Conservation (phyloP, 2,329 filamentous ascomycete genomes). For the Tympanopsis confertula region DNA sequence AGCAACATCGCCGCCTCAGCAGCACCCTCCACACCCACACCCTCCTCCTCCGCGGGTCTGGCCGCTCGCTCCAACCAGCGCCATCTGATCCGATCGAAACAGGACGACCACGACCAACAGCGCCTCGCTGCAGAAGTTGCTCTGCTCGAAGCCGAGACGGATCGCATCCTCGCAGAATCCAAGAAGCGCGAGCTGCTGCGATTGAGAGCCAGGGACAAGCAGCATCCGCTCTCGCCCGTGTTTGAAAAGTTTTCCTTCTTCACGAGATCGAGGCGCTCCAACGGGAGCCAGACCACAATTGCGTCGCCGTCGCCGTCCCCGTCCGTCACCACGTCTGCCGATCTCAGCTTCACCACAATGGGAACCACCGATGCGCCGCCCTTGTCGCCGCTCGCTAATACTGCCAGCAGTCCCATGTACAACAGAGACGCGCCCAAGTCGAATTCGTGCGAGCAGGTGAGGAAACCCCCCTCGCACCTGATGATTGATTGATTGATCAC, state of each 20-base stretch:
- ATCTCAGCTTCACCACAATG: constrained; percentile 14
- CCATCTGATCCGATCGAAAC: too few relatives aligned
- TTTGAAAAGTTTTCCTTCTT: constrained; percentile 36
- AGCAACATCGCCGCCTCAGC: too few relatives aligned
- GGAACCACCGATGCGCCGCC: constrained; percentile 18
- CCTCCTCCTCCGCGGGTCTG: too few relatives aligned
- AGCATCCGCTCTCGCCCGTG: constrained; percentile 17
- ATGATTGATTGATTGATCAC: too few relatives aligned
- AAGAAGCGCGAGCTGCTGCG: constrained; percentile 34
- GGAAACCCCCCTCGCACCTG: too few relatives aligned
- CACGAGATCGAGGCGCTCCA: constrained; percentile 26
- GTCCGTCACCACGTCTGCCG: constrained; percentile 12
- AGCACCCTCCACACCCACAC: too few relatives aligned
- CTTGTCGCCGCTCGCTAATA: constrained; percentile 4
- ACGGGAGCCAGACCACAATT: constrained; percentile 18
- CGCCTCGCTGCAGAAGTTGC: too few relatives aligned
- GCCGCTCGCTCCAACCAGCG: too few relatives aligned
- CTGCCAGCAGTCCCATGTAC: constrained; percentile 1
- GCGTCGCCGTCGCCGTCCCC: constrained; percentile 19
- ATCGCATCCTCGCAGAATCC: constrained; percentile 35
- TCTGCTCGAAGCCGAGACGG: constrained; percentile 32
- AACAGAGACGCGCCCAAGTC: background rate
- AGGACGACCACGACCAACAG: too few relatives aligned
- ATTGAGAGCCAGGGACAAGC: constrained; percentile 26
- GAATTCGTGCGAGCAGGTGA: background rate